These are phyloP conservation scores for Umbelopsis ramanniana DNA, from an alignment of 192 early-diverging fungal genomes.

Conservation along the genomic window DNA sequence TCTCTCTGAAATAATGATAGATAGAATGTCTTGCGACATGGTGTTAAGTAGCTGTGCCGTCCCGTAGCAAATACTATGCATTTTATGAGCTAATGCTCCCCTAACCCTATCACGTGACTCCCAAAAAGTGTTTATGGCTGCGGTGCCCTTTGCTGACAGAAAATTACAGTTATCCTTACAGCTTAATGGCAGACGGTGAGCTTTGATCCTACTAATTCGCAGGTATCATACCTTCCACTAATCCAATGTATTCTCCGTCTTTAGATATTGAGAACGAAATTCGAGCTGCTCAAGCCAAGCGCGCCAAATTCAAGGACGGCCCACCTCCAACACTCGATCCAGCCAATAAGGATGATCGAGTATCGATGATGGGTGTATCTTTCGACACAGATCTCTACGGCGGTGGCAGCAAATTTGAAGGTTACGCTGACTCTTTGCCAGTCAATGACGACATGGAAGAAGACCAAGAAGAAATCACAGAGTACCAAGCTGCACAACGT, in stretches of 20 bases:
- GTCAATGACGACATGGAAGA: conserved; percentile 62
- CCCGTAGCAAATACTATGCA: too few species aligned
- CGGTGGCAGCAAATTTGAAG: conserved; percentile 66
- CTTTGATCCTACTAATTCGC: background rate
- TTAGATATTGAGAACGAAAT: conserved; percentile 60
- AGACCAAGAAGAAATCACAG: conserved; percentile 42
- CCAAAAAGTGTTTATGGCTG: conserved; percentile 4
- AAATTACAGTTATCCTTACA: background rate
- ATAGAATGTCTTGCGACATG: too few species aligned
- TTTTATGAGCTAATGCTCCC: background rate
- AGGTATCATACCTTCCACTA: background rate
- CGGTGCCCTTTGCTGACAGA: background rate
- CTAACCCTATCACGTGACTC: conserved; percentile 18
- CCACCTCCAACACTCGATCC: conserved; percentile 20
- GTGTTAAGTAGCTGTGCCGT: too few species aligned
- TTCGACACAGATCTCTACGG: conserved; percentile 81
- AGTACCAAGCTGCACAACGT: conserved; percentile 50
- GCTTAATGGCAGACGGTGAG: conserved; percentile 17
- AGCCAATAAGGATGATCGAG: conserved; percentile 45
- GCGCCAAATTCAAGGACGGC: conserved; percentile 32
- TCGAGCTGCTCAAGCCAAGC: conserved; percentile 50
- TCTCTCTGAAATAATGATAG: too few species aligned
- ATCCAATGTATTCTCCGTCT: background rate
- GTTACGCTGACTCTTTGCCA: conserved; percentile 70
- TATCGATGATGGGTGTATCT: conserved; percentile 45